These are phyloP conservation scores for Dissoconium aciculare DNA, from an alignment of 2,329 filamentous ascomycete species.

Conservation along the genomic window DNA sequence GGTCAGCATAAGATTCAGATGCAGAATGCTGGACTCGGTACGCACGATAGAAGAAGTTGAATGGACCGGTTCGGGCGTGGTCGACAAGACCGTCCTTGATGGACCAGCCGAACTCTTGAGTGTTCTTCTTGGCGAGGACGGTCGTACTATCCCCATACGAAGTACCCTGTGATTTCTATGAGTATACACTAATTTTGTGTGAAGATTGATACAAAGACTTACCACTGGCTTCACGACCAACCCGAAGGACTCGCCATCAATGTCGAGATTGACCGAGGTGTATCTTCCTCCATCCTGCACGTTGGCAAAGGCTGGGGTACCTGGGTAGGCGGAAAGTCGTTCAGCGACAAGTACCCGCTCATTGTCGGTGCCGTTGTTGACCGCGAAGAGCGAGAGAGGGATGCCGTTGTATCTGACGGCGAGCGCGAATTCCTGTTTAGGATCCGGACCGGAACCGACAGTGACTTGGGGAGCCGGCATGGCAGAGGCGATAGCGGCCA, in stretches of 20 bases:
- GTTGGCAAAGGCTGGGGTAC: conserved; percentile 6
- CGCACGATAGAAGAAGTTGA: conserved; percentile 6
- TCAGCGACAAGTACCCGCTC: conserved; percentile 6
- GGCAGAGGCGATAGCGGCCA: conserved; percentile 4
- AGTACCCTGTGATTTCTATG: conserved; percentile 3
- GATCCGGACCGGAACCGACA: neutral
- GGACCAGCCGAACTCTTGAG: conserved; percentile 6
- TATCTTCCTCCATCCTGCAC: neutral
- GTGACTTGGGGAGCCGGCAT: conserved; percentile 5
- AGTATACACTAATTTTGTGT: neutral
- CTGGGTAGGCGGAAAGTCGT: conserved; percentile 5
- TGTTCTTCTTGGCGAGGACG: conserved; percentile 2
- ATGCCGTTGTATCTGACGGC: conserved; percentile 6
- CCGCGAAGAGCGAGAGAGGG: conserved; percentile 7
- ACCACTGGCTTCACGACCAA: conserved; percentile 5
- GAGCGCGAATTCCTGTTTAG: conserved; percentile 7
- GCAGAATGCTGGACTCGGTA: neutral
- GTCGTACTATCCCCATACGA: conserved; percentile 3
- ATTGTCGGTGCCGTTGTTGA: conserved; percentile 6
- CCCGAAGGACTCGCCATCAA: conserved; percentile 5
- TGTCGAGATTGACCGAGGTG: conserved; percentile 7
- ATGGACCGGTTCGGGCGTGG: conserved; percentile 3
- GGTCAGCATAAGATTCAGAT: neutral
- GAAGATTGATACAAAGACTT: neutral
- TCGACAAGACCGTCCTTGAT: conserved; percentile 1